phyloP scores from a whole-genome alignment of 306 rosid species.

The Senna siamea region DNA sequence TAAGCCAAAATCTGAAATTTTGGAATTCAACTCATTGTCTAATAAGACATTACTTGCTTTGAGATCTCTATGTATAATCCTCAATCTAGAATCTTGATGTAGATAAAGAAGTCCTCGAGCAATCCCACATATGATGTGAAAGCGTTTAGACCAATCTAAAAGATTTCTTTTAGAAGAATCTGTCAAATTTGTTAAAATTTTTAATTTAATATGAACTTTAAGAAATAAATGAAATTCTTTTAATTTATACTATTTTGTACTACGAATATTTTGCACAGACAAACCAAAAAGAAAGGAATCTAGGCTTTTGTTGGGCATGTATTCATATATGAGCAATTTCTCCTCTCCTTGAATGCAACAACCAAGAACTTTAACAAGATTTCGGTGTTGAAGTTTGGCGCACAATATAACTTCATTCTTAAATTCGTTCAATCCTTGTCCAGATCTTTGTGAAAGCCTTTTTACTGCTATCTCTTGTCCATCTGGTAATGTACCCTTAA shows the following conservation, averaged over 20 bases:
- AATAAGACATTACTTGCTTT: conserved; percentile 43
- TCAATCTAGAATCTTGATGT: conserved; percentile 47
- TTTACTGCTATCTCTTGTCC: conserved; percentile 43
- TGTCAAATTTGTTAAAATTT: no score
- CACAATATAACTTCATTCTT: background rate
- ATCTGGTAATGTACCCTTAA: conserved; percentile 30
- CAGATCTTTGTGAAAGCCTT: conserved; percentile 35
- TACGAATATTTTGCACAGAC: no score
- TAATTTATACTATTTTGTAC: no score
- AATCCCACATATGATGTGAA: conserved; percentile 45
- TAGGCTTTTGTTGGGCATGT: background rate
- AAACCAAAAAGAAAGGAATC: background rate
- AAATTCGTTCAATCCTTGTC: background rate
- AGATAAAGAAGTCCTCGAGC: conserved; percentile 52
- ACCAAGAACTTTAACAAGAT: background rate
- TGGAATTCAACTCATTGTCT: conserved; percentile 45
- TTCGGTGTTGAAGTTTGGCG: background rate
- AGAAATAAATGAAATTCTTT: no score
- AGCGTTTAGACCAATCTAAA: conserved; percentile 49
- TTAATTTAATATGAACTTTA: no score
- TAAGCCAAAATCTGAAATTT: conserved; percentile 52
- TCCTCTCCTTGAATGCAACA: background rate
- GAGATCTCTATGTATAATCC: conserved; percentile 38
- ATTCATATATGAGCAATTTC: background rate
- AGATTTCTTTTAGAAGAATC: background rate